phyloP scores from a whole-genome alignment of 1,139 yeast species.

The Diutina sp. region DNA sequence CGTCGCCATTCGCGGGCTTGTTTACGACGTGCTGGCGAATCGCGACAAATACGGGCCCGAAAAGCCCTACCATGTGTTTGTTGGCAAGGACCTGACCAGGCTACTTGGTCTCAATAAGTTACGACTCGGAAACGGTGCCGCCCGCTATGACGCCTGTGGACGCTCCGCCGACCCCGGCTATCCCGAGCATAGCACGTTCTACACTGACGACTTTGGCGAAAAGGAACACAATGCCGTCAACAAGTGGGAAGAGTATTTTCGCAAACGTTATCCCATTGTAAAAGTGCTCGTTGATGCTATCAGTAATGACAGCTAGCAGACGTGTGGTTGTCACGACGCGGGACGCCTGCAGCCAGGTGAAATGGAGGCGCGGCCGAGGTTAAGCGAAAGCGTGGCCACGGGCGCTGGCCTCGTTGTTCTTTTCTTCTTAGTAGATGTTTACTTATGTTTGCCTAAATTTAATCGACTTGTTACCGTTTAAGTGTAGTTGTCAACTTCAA shows the following conservation, averaged over 20 bases:
- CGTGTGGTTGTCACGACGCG: neutral
- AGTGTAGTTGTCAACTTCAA: too few species aligned
- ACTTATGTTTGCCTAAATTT: too few species aligned
- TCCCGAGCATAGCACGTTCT: slow-evolving; percentile 28
- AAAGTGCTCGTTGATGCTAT: slow-evolving; percentile 18
- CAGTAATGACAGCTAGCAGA: neutral
- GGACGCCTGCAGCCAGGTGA: neutral
- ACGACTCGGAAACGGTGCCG: slow-evolving; percentile 23
- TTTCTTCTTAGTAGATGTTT: too few species aligned
- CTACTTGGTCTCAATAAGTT: slow-evolving; percentile 38
- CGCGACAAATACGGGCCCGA: slow-evolving; percentile 64
- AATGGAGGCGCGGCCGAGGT: neutral
- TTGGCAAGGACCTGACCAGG: slow-evolving; percentile 68
- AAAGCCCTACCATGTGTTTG: slow-evolving; percentile 56
- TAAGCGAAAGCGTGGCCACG: too few species aligned
- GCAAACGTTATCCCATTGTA: slow-evolving; percentile 32
- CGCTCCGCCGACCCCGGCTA: neutral
- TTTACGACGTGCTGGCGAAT: slow-evolving; percentile 67
- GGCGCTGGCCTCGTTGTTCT: too few species aligned
- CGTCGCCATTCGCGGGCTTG: slow-evolving; percentile 62
- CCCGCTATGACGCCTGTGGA: slow-evolving; percentile 18
- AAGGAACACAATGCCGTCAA: slow-evolving; percentile 37
- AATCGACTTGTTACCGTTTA: too few species aligned
- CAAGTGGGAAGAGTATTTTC: slow-evolving; percentile 47
- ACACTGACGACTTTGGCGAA: slow-evolving; percentile 31